Base-by-base conservation (phyloP, 345 rosid species). In the Camelina hispida region DNA sequence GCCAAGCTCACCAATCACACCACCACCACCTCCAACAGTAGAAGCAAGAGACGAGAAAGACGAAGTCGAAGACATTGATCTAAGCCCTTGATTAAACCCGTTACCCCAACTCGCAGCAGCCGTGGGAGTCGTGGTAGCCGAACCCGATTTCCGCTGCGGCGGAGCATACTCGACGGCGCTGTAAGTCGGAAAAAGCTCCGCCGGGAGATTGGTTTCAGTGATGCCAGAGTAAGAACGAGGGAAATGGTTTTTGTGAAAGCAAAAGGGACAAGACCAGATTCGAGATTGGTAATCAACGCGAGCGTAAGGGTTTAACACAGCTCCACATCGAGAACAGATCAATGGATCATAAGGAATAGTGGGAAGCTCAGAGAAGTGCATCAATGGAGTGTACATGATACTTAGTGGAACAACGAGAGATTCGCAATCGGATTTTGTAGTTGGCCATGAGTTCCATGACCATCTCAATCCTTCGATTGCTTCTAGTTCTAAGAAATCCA, bases 381-480 rank as follows among this genome's bases (percentile, higher is more conserved):
- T 85, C 50, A 92, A 80, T 47, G 99, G 99, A 1, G 94, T 90
- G 72, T 88, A 89, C 83, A 95, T 84, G 83, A 95, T 79, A 82
- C 91, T 71, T 42, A 90, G 81, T 1, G 99, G 99, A 76, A 95
- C 79, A 9, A 85, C 64, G 48, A 92, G 89, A 5, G 96, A 80
- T 6, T 85, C 13, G n/a, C 83, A 81, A 54, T 87, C 91, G 48
- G 89, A 52, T 69, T 87, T 87, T 4, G 87, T 82, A 0, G 94
- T 82, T 0, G 98, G 97, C 99, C 99, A 95, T 48, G 98, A 87
- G 83, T 92, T 89, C 99, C 99, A 92, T 8, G 98, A 71, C 99
- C 98, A 95, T 3, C 99, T 85, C 8, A 95, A 84, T 11, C 98
- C 96, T 18, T 95, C 99, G 82, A 89, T 95, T 69, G 88, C 88